A percentile compares a stretch with the other conserved stretches of the same genome.
These are phyloP conservation scores for Trichoderma gracile DNA, from an alignment of 2,329 filamentous ascomycete genomes.

Conservation along the genomic window DNA sequence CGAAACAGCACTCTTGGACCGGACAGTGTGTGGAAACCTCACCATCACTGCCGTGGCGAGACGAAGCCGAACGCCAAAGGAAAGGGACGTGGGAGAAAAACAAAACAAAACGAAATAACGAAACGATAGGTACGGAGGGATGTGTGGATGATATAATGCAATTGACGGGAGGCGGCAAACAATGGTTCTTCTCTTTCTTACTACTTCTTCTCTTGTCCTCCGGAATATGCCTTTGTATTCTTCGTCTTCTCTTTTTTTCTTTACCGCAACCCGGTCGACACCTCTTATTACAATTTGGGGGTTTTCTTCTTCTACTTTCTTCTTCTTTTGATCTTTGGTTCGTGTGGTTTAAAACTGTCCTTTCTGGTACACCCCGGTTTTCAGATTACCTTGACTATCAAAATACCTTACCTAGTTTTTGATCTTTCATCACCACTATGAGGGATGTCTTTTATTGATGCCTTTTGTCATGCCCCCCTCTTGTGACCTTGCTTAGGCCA, in stretches of 20 bases:
- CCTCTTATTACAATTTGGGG: too few species aligned
- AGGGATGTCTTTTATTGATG: too few species aligned
- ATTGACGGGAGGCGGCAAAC: conserved; percentile 14
- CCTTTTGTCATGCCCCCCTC: too few species aligned
- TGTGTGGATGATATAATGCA: conserved; percentile 10
- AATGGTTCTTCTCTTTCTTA: conserved; percentile 15
- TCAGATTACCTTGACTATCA: not conserved
- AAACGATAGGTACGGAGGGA: not conserved
- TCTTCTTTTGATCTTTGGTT: not conserved
- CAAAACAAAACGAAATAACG: not conserved
- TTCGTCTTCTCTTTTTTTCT: too few species aligned
- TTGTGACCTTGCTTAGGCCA: too few species aligned
- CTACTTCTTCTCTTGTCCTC: not conserved
- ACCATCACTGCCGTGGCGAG: not conserved
- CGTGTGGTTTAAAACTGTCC: conserved; percentile 11
- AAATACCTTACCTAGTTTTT: too few species aligned
- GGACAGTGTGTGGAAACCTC: not conserved
- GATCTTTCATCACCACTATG: too few species aligned
- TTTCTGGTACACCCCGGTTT: conserved; percentile 3
- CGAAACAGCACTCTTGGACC: not conserved
- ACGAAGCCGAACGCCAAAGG: not conserved
- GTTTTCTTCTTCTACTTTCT: not conserved
- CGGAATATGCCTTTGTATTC: not conserved
- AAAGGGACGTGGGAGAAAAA: not conserved
- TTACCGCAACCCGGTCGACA: too few species aligned